Evolutionary conservation across 1,284 basidiomycete genomes (phyloP), one percentile per base, ranked within the genome.

Genomic region (Tremellales sp.): DNA sequence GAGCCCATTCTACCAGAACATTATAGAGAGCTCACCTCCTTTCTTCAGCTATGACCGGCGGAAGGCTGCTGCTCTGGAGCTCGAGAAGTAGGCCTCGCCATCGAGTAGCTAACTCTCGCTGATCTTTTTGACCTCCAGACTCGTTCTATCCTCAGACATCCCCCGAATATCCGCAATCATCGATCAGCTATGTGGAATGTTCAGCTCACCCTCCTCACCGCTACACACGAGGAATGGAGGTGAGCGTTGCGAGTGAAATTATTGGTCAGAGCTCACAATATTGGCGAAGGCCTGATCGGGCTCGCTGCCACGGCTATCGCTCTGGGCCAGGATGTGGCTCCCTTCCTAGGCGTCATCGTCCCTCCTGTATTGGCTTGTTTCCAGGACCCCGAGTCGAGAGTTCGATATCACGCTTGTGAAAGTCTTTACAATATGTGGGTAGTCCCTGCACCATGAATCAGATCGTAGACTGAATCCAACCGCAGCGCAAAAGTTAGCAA

Each of bases 271-370:
- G 43, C 28, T 18, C 13, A 13, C 10, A 16, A 26, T 22, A 7
- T 29, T n/a, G 28, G 13, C 26, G 28, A 41, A 68, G 66, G 68
- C 14, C 78, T 97, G 45, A 97, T 98, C 63, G 95, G 95, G 13
- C 81, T 99, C 0, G 95, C 95, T 1, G 94, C 90, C 24, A 90
- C 91, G 18, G 91, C 90, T 19, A 97, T 99, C 65, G 94, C 95
- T 3, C 77, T 99, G 1, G 90, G 92, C 3, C 84, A 91, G 16
- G 88, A 97, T 56, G 82, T 97, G 44, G 86, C 92, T 2, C 86
- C 89, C 5, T 94, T 94, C 75, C 86, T 98, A 78, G 86, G 88
- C 50, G 86, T 86, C 58, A 95, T 98, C 65, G 83, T 97, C 27
- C 84, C 85, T 28, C 87, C 90, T 1, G 80, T 98, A 25, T 78